Conservation (phyloP, 148 eudicot genomes). For the Dianthus caryophyllus region DNA sequence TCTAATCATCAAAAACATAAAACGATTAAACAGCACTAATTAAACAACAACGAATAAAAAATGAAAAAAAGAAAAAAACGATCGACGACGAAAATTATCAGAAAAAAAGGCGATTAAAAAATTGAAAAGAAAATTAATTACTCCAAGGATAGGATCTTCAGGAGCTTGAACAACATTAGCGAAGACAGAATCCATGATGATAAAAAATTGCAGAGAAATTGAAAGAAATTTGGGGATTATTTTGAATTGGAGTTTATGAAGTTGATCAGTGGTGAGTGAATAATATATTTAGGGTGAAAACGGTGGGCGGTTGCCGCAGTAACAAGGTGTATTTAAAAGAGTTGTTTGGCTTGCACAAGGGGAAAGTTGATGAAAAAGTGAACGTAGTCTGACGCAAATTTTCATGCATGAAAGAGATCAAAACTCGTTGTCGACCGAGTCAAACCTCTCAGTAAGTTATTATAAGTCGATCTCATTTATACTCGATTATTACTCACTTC, state of each 20-base stretch:
- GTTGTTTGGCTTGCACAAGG: background rate
- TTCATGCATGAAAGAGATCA: no score
- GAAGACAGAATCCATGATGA: slow-evolving; percentile 48
- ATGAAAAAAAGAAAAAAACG: background rate
- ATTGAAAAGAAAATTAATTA: slow-evolving; percentile 12
- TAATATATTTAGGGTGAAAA: background rate
- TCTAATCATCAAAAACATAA: no score
- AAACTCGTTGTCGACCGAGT: no score
- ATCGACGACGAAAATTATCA: background rate
- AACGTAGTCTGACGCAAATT: background rate
- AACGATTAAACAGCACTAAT: no score
- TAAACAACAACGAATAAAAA: no score
- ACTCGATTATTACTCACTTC: no score
- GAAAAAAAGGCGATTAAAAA: background rate
- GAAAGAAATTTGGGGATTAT: background rate
- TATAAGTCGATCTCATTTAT: no score
- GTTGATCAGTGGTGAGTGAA: background rate
- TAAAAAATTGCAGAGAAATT: background rate
- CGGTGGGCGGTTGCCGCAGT: background rate
- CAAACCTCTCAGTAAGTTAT: no score
- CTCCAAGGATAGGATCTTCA: slow-evolving; percentile 78
- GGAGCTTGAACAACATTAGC: slow-evolving; percentile 57
- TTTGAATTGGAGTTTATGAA: no score
- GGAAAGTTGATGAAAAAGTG: background rate
- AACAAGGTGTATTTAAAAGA: background rate